Base-by-base conservation (phyloP, 352 stramenopile species). In the Phytophthora pisi region DNA sequence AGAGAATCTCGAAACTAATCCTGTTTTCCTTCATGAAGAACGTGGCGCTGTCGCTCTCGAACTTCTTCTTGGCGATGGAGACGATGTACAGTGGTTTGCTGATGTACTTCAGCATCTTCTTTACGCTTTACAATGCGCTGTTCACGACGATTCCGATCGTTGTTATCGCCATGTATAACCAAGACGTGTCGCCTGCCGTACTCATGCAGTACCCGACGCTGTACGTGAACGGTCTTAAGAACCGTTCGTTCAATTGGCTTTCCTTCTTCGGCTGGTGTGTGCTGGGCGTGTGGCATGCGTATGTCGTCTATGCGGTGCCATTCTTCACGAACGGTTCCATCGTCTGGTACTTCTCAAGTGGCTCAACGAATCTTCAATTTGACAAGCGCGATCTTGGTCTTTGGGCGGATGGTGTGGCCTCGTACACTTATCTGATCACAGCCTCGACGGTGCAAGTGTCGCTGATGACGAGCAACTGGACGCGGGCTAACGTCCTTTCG, bases 11-110 rank as follows among this genome's bases (percentile, higher is more conserved):
- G 18, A 96, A 96, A 73, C 77, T 96, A 9, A 93, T 96, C 34
- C 59, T 96, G 47, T 96, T 96, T 59, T 96, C 88, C 16, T 95
- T 96, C 52, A 95, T 96, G 86, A 96, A 96, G 67, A 96, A 96
- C 50, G 83, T 94, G 50, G 89, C 89, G 11, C 64, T 96, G 11
- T 95, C 87, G 49, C 62, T 95, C 55, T 93, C 87, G 0, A 95
- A 92, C 57, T 96, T 96, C 42, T 96, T 93, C 70, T 72, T 93
- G 57, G 81, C 89, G 34, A 75, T 90, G 58, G 76, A 94, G 61
- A 89, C 81, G 10, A 92, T 93, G 82, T 96, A 95, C 77, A 95
- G 87, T 66, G 89, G 89, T 3, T 66, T 96, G 57, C 76, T 96
- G 26, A 94, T 94, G 86, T 96, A 96, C 61, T 94, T 92, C 67